Base-by-base conservation (phyloP, 257 asterid genomes). In the Coffea eugenioides region DNA sequence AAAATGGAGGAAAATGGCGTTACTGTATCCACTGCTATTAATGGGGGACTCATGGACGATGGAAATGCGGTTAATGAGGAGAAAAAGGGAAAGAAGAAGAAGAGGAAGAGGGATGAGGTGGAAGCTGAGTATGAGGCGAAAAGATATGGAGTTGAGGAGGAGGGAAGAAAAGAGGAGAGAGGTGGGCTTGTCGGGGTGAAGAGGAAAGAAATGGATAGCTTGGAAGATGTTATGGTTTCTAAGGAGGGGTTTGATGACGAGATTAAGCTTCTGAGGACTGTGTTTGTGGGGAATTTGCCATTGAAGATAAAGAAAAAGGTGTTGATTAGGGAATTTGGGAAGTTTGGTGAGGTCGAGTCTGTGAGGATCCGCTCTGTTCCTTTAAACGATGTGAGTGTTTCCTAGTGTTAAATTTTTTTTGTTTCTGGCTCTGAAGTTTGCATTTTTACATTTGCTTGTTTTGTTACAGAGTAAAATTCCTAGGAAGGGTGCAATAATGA, bases 221-320 rank as follows among this genome's bases (percentile, higher is more conserved):
- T 95, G 18, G 96, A 91, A 85, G 97, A 94, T 84, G 79, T 80
- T 76, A 82, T 92, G 91, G 95, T 96, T 41, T 54, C 92, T 7
- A 90, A 89, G 73, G 97, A 93, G 86, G 97, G 95, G 11, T 93
- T 96, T 83, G 99, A 96, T 84, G 99, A 96, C 78, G 99, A 96
- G 83, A 82, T 77, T 64, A 94, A 96, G 93, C 91, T 94, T 21
- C 76, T 91, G 49, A 94, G 98, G 87, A 94, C 98, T 77, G 89
- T 94, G n/a, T 93, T 96, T 74, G 97, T 92, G 39, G 98, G 99
- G 78, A 95, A 96, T 83, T 89, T 96, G 84, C 95, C 97, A 0
- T 80, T 94, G 81, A 96, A 92, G 87, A 80, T 88, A 52, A 96
- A 92, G 94, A 96, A 96, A 80, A 96, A 93, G 66, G 92, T 80